Evolutionary conservation across 2,329 filamentous ascomycete genomes (phyloP), one percentile per base, ranked within the genome.

Genomic region (Ceratocystis smalleyi): DNA sequence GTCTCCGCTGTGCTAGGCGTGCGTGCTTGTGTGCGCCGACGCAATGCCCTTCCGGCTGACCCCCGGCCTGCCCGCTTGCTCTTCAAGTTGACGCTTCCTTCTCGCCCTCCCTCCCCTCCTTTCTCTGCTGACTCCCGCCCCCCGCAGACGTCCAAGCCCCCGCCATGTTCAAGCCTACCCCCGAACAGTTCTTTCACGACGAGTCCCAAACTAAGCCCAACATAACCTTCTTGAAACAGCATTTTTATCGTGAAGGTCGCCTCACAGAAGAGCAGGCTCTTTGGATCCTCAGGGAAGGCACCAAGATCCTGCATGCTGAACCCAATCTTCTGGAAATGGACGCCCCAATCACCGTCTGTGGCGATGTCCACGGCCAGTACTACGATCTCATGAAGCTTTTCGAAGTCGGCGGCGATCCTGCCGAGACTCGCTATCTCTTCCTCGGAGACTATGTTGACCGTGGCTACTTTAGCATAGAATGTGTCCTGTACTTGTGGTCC

Each of bases 331-430:
- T 99, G 69, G 94, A 99, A 80, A 99, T 99, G 94, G 94, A 99
- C 75, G 94, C 94, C 49, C 94, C 94, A 67, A 99, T 99, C 73
- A 99, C 94, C 8, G 94, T 99, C 61, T 99, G 94, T 72, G 94
- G 94, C 73, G 94, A 99, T 72, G 91, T 99, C 64, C 94, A 99
- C 76, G 94, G 94, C 69, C 94, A 99, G 77, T 99, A 97, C 78
- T 99, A 96, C 75, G 94, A 99, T 75, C 77, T 99, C 73, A 99
- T 99, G 94, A 99, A 99, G 80, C 82, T 99, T 43, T 99, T 99
- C 72, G 94, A 99, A 76, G 94, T 99, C 62, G 94, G 94, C 69
- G 94, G 94, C 68, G 94, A 99, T 75, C 94, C 94, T 49, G 84
- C 92, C 63, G 94, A 99, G 77, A 99, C 94, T 35, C 81, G 94